Percentiles rank a stretch among this genome's conserved stretches.
phyloP scores from a whole-genome alignment of 495 filamentous ascomycete species.

The Delitschia confertaspora region DNA sequence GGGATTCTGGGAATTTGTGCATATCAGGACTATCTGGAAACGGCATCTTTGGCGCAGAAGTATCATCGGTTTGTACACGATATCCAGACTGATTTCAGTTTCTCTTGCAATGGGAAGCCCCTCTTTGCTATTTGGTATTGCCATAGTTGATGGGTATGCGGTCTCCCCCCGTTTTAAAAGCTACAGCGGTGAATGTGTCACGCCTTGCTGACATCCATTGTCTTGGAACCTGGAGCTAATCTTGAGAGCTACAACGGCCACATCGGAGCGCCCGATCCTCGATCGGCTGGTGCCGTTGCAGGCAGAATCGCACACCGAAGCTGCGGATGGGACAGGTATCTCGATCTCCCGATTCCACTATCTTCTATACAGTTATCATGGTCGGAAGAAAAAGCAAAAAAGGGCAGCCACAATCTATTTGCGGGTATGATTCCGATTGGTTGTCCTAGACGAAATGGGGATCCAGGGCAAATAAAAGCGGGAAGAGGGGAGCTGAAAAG shows the following conservation, averaged over 20 bases:
- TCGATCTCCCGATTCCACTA: background rate
- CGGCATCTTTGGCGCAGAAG: no score
- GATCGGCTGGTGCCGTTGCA: constrained; percentile 2
- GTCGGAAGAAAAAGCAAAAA: background rate
- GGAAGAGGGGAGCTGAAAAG: background rate
- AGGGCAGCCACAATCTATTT: background rate
- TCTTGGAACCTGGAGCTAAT: background rate
- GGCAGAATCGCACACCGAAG: background rate
- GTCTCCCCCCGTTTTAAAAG: constrained; percentile 12
- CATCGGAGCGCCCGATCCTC: no score
- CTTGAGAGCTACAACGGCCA: no score
- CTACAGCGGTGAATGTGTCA: constrained; percentile 14
- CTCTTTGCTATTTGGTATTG: no score
- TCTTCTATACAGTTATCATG: background rate
- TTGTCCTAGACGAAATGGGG: background rate
- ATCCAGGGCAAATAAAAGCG: constrained; percentile 2
- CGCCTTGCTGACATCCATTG: constrained; percentile 9
- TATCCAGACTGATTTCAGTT: no score
- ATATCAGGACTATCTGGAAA: no score
- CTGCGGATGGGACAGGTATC: background rate
- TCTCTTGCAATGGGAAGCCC: no score
- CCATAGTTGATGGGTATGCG: no score
- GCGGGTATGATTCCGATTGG: background rate
- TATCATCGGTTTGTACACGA: no score
- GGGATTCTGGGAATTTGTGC: no score